Evolutionary conservation across 2,329 filamentous ascomycete species (phyloP).

Genomic region (Talaromyces pinophilus): DNA sequence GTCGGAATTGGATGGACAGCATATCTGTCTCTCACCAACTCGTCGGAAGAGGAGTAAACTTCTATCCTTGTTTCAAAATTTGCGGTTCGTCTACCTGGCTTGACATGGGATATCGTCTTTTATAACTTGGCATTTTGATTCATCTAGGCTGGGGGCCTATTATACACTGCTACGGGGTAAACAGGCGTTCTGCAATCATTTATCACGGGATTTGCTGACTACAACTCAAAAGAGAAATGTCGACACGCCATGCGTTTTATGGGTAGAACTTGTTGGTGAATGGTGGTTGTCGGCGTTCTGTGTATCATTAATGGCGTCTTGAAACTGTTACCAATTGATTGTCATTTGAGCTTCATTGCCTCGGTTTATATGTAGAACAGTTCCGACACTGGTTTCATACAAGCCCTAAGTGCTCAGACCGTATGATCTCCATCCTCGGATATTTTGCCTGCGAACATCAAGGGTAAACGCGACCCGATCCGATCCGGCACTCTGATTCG

Average conservation of each 20-base stretch:
- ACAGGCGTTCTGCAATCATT: slow-evolving; percentile 11
- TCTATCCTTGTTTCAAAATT: not conserved
- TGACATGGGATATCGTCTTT: not conserved
- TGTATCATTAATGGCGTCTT: slow-evolving; percentile 13
- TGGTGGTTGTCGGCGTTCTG: not conserved
- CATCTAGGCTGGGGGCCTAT: not conserved
- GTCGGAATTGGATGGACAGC: slow-evolving; percentile 97
- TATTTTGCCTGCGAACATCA: not conserved
- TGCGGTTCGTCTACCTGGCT: not conserved
- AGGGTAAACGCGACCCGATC: slow-evolving; percentile 14
- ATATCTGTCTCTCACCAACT: slow-evolving; percentile 89
- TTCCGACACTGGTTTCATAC: not conserved
- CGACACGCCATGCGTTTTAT: not conserved
- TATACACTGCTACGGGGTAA: not conserved
- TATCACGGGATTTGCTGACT: slow-evolving; percentile 3
- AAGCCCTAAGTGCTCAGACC: not conserved
- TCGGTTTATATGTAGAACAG: not conserved
- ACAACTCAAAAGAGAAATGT: not conserved
- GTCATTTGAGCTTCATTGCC: not conserved
- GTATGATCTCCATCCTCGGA: slow-evolving; percentile 1
- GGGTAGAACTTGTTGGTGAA: not conserved
- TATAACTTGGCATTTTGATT: not conserved
- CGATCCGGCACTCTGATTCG: slow-evolving; percentile 13
- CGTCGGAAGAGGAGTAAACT: slow-evolving; percentile 66
- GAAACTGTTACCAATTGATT: not conserved